Evolutionary conservation across 2,329 filamentous ascomycete genomes (phyloP).

Genomic region (Malbranchea cinnamomea): DNA sequence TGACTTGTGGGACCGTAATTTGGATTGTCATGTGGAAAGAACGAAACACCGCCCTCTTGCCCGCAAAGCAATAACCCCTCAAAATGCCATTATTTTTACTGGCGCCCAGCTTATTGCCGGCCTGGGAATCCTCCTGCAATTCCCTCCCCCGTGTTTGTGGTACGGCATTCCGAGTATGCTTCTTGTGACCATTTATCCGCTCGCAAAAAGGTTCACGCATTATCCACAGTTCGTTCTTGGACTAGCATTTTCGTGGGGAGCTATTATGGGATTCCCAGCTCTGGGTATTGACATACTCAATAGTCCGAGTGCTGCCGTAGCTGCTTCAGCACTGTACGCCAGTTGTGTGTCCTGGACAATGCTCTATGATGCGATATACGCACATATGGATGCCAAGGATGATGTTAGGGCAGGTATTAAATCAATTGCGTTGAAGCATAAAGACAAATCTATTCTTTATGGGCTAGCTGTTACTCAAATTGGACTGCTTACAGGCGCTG

Average conservation of each 20-base stretch:
- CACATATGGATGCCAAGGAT: constrained; percentile 37
- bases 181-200: constrained; percentile 34
- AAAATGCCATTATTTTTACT: constrained; percentile 30
- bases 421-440: constrained; percentile 35
- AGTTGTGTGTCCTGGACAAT: constrained; percentile 35
- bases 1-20: constrained; percentile 39
- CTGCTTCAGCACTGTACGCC: constrained; percentile 29
- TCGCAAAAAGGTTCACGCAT: constrained; percentile 38
- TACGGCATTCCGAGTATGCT: constrained; percentile 30
- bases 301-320: constrained; percentile 21
- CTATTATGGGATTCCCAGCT: constrained; percentile 34
- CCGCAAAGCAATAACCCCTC: constrained; percentile 34
- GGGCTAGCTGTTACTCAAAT: constrained; percentile 28
- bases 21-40: constrained; percentile 38
- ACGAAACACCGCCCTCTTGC: constrained; percentile 38
- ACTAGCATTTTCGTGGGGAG: constrained; percentile 36
- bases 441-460: constrained; percentile 30
- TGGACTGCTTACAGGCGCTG: constrained; percentile 28
- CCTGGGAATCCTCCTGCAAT: constrained; percentile 28
- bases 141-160: constrained; percentile 28
- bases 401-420: constrained; percentile 36
- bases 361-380: constrained; percentile 38
- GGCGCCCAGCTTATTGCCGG: constrained; percentile 28
- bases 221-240: constrained; percentile 39
- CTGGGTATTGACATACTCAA: constrained; percentile 31